Conservation (phyloP, 768 basidiomycete genomes). For the Amanita subjunquillea region DNA sequence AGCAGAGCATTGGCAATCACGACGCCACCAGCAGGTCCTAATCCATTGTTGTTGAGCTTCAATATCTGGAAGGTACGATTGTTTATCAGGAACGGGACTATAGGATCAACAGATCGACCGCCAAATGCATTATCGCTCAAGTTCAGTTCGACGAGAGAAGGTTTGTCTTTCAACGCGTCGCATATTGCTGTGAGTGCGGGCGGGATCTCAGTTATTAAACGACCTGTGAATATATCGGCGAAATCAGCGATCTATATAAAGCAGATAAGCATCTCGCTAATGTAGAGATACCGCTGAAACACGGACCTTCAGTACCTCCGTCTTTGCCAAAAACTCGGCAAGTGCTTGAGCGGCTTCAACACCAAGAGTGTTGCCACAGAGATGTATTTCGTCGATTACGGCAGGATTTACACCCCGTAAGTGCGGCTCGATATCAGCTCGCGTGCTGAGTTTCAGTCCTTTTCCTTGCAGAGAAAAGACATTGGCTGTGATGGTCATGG, state of each 20-base stretch:
- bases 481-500: constrained; percentile 12
- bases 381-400: constrained; percentile 75
- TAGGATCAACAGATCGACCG: constrained; percentile 87
- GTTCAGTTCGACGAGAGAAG: constrained; percentile 77
- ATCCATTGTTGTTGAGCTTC: constrained; percentile 92
- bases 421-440: constrained; percentile 66
- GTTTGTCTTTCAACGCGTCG: constrained; percentile 72
- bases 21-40: constrained; percentile 82
- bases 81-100: constrained; percentile 79
- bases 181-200: constrained; percentile 81
- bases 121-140: constrained; percentile 97
- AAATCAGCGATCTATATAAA: constrained; percentile 77
- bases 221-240: constrained; percentile 96
- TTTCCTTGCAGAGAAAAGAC: constrained; percentile 43
- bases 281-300: neutral
- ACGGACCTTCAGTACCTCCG: constrained; percentile 60
- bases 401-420: constrained; percentile 55
- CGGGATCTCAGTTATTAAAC: constrained; percentile 93
- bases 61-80: constrained; percentile 79
- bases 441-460: constrained; percentile 73
- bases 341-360: constrained; percentile 82
- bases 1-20: constrained; percentile 79
- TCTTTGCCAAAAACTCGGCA: constrained; percentile 65
- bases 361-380: constrained; percentile 92
- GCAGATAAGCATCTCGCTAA: neutral